Base-by-base conservation (phyloP, 192 early-diverging fungal genomes). In the Borealophlyctis nickersoniae region DNA sequence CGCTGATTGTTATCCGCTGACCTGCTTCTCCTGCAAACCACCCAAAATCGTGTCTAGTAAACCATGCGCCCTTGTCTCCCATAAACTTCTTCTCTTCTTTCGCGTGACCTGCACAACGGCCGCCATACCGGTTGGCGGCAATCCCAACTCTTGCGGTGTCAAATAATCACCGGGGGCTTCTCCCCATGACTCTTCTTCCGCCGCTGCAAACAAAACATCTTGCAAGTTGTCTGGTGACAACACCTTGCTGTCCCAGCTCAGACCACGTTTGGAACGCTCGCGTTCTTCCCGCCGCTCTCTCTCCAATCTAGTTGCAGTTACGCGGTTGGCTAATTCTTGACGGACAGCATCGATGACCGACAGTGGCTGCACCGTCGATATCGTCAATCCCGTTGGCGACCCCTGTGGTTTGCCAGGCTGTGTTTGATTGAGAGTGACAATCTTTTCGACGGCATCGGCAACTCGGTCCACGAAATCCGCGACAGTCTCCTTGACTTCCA, bases 201-300 rank as follows among this genome's bases (percentile, higher is more conserved):
- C 39, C 39, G 39, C 39, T 13, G 39, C 39, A 45, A 45, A 45
- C 39, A 45, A 45, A 19, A 45, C 39, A 9, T 53, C 52, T 24
- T 53, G 14, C n/a, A 53, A 27, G 52, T 23, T 53, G 23, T 53
- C 52, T 24, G 52, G 52, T 9, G n/a, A 23, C n/a, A 53, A 27
- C n/a, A 53, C 26, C 52, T 53, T 53, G 52, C n/a, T 53, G 52
- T 53, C 52, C 52, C 52, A 53, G 52, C 52, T 53, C n/a, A 53
- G 7, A 5, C 52, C 52, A 53, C 52, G 52, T 24, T 5, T 53
- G 23, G 5, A 7, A 9, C 26, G 9, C n/a, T 53, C 52, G 39
- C 39, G 39, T 19, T 45, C 39, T 45, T 45, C 39, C 39, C 39
- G 39, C 9, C 39, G 39, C 19, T 45, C 39, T 45, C 39, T 7